phyloP scores from a whole-genome alignment of 208 protist genomes.

The Acanthamoeba castellanii region DNA sequence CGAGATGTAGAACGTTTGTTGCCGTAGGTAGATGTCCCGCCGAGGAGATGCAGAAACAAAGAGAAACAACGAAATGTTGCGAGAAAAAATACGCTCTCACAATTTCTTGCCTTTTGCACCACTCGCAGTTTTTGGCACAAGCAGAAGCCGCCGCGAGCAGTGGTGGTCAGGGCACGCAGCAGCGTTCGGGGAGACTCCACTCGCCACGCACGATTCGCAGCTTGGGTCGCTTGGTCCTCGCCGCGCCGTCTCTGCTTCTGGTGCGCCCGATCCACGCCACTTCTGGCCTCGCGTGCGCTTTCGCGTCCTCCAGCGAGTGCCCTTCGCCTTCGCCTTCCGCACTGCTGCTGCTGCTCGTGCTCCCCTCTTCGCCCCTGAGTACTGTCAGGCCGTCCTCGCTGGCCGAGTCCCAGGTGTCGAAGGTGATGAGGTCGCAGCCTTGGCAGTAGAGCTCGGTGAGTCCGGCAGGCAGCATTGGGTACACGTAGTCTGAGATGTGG shows the following conservation, averaged over 20 bases:
- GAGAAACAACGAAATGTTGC: background rate
- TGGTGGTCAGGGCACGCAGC: background rate
- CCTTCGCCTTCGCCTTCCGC: background rate
- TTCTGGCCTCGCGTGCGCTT: background rate
- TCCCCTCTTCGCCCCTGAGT: background rate
- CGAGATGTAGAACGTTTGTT: too few relatives aligned
- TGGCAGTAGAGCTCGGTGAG: slow-evolving; percentile 24
- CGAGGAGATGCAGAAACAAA: background rate
- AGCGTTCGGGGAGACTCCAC: background rate
- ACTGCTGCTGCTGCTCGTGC: background rate
- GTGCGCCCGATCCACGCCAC: background rate
- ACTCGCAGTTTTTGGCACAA: too few relatives aligned
- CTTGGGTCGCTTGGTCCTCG: background rate
- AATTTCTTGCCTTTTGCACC: background rate
- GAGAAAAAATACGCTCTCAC: background rate
- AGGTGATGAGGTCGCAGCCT: slow-evolving; percentile 41
- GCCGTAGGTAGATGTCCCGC: too few relatives aligned
- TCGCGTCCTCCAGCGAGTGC: background rate
- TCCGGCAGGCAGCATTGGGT: background rate
- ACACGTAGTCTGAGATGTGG: slow-evolving; percentile 17
- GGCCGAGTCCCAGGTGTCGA: background rate
- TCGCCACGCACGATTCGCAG: slow-evolving; percentile 24
- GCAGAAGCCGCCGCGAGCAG: too few relatives aligned
- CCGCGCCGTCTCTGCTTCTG: background rate
- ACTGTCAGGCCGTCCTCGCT: background rate